Percentiles rank a stretch among this genome's conserved stretches.
Evolutionary conservation across 2,329 filamentous ascomycete species (phyloP).

Genomic region (Paecilomyces variotii): DNA sequence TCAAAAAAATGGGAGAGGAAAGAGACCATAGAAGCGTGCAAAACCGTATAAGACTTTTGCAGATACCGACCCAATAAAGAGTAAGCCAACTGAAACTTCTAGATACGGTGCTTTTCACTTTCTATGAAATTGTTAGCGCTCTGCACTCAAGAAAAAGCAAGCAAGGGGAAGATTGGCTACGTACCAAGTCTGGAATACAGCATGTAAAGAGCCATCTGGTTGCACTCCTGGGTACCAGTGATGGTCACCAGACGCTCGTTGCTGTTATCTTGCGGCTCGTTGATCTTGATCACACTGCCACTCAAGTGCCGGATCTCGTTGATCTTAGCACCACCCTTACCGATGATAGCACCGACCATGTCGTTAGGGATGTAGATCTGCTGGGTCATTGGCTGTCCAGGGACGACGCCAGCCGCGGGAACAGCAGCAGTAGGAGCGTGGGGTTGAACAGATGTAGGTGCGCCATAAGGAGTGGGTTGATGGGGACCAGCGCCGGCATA

Average conservation of each 20-base stretch:
- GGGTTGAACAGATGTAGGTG: constrained; percentile 50
- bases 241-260: constrained; percentile 97
- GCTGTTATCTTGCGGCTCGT: constrained; percentile 97
- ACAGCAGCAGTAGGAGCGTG: constrained; percentile 57
- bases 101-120: constrained; percentile 69
- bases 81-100: constrained; percentile 7
- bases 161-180: constrained; percentile 17
- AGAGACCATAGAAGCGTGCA: constrained; percentile 12
- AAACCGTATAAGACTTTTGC: constrained; percentile 7
- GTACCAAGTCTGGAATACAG: constrained; percentile 92
- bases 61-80: constrained; percentile 2
- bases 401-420: constrained; percentile 66
- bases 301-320: constrained; percentile 97
- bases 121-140: constrained; percentile 39
- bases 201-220: constrained; percentile 99
- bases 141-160: not conserved
- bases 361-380: constrained; percentile 99
- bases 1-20: constrained; percentile 7
- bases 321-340: constrained; percentile 97
- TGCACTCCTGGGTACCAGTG: constrained; percentile 95
- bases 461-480: constrained; percentile 62
- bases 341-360: constrained; percentile 98
- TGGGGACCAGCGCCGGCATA: constrained; percentile 77
- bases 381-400: constrained; percentile 82
- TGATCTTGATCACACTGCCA: constrained; percentile 99